Evolutionary conservation across 257 asterid genomes (phyloP).

Genomic region (Solanum virginianum): DNA sequence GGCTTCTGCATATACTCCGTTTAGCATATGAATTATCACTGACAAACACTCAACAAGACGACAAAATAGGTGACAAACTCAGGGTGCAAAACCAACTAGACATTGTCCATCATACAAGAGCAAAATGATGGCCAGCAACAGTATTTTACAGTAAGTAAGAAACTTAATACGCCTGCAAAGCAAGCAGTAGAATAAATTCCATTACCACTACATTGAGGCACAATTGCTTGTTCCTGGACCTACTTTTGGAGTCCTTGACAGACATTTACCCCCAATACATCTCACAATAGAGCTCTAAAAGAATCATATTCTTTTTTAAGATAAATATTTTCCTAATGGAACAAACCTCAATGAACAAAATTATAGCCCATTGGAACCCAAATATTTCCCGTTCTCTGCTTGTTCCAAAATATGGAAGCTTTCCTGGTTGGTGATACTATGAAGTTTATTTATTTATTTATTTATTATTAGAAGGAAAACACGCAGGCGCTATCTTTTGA

Average conservation of each 20-base stretch:
- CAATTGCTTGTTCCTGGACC: neutral
- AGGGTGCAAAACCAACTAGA: neutral
- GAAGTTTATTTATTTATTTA: neutral
- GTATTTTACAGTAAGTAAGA: neutral
- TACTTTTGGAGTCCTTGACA: neutral
- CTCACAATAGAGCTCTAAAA: neutral
- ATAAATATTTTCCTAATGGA: neutral
- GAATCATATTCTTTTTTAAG: neutral
- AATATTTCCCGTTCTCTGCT: neutral
- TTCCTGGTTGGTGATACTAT: neutral
- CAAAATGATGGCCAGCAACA: neutral
- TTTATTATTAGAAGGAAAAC: too few species aligned
- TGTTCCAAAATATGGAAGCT: neutral
- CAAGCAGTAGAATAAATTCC: neutral
- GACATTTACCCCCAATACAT: neutral
- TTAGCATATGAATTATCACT: neutral
- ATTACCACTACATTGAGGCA: neutral
- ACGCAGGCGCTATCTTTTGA: too few species aligned
- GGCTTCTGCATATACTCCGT: neutral
- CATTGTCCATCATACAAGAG: neutral
- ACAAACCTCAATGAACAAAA: neutral
- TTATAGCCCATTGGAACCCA: neutral
- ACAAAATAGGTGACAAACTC: neutral
- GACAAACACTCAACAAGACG: neutral
- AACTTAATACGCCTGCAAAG: neutral